phyloP scores from a whole-genome alignment of 768 basidiomycete genomes.

The Saitozyma podzolica region DNA sequence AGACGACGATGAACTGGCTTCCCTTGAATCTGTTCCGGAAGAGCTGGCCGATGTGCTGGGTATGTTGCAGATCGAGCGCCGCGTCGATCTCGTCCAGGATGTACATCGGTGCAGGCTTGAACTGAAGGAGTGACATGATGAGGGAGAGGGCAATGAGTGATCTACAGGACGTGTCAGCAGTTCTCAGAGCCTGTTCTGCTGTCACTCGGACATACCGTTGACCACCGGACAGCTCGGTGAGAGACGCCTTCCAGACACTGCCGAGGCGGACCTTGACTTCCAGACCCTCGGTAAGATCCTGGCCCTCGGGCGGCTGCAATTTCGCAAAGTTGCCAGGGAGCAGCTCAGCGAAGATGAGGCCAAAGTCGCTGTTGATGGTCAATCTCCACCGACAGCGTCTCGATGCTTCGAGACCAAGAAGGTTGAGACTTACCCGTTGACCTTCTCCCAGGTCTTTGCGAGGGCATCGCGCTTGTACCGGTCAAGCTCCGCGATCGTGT shows the following conservation, averaged over 20 bases:
- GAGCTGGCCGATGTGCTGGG: slow-evolving; percentile 94
- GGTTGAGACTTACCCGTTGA: slow-evolving; percentile 68
- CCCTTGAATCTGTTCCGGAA: slow-evolving; percentile 97
- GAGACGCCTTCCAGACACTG: slow-evolving; percentile 92
- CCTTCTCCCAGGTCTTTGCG: slow-evolving; percentile 93
- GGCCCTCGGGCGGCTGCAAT: slow-evolving; percentile 86
- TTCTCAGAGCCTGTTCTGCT: not conserved
- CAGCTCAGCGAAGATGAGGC: slow-evolving; percentile 90
- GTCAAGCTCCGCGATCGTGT: slow-evolving; percentile 89
- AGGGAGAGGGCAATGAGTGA: slow-evolving; percentile 96
- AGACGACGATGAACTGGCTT: slow-evolving; percentile 96
- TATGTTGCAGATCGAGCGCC: slow-evolving; percentile 79
- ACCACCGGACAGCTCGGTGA: slow-evolving; percentile 95
- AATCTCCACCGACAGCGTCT: not conserved
- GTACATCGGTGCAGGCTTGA: slow-evolving; percentile 99
- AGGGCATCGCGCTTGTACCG: slow-evolving; percentile 90
- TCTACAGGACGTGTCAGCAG: slow-evolving; percentile 55
- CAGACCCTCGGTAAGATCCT: slow-evolving; percentile 89
- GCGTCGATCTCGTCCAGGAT: slow-evolving; percentile 99
- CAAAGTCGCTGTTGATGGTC: slow-evolving; percentile 72
- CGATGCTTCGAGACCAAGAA: not conserved
- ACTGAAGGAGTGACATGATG: slow-evolving; percentile 98
- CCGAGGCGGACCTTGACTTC: slow-evolving; percentile 97
- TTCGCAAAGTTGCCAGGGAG: slow-evolving; percentile 96
- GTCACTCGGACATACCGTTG: slow-evolving; percentile 67